These are phyloP conservation scores for Kitagawia praeruptora DNA, from an alignment of 129 eudicot species.

Conservation along the genomic window DNA sequence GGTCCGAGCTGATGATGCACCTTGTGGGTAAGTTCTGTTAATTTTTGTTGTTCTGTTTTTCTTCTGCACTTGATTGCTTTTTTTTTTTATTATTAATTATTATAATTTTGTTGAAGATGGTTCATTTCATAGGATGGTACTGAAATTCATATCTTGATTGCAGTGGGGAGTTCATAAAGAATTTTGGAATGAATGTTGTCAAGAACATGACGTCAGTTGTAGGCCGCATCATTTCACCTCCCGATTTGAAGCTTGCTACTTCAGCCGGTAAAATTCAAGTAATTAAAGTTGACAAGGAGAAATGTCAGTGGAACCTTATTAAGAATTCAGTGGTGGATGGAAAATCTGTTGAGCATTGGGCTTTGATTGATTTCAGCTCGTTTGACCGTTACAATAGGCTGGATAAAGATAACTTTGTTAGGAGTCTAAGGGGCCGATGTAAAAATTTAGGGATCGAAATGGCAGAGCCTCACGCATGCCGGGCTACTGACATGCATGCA, in stretches of 20 bases:
- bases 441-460: constrained; percentile 33
- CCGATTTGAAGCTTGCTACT: constrained; percentile 45
- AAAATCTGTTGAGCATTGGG: constrained; percentile 56
- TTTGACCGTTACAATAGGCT: constrained; percentile 12
- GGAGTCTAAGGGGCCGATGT: constrained; percentile 30
- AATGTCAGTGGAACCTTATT: constrained; percentile 65
- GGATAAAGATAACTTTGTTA: constrained; percentile 18
- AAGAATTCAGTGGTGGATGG: constrained; percentile 42
- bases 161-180: constrained; percentile 35
- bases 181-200: constrained; percentile 44
- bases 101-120: neutral
- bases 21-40: constrained; percentile 60
- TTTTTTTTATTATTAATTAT: neutral
- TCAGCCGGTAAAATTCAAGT: constrained; percentile 10
- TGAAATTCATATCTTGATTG: neutral
- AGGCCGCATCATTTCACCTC: constrained; percentile 60
- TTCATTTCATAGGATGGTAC: neutral
- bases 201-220: constrained; percentile 48
- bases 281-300: constrained; percentile 34
- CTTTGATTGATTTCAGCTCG: constrained; percentile 45
- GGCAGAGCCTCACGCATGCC: constrained; percentile 27
- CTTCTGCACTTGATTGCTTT: neutral
- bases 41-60: neutral
- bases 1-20: constrained; percentile 48
- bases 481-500: constrained; percentile 19